phyloP scores from a whole-genome alignment of 768 basidiomycete genomes.

The Termitomyces sp. region DNA sequence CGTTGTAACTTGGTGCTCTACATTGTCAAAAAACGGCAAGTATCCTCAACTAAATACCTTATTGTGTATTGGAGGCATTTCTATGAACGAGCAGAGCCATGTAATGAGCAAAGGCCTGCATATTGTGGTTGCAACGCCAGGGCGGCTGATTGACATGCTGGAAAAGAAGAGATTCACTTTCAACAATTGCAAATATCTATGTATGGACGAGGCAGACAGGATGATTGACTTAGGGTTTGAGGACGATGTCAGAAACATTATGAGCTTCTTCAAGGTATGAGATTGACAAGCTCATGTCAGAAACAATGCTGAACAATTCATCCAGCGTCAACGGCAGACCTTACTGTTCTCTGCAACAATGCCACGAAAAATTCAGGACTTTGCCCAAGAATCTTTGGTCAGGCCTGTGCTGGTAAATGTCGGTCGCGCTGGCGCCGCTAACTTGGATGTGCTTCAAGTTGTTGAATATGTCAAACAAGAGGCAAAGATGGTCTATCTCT shows the following conservation, averaged over 20 bases:
- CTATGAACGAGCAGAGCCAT: conserved; percentile 96
- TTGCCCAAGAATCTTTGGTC: conserved; percentile 95
- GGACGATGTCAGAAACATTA: conserved; percentile 97
- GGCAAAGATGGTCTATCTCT: conserved; percentile 98
- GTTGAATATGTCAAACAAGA: conserved; percentile 99
- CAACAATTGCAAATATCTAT: conserved; percentile 91
- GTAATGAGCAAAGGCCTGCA: conserved; percentile 89
- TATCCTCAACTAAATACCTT: conserved; percentile 88
- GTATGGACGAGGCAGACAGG: conserved; percentile 98
- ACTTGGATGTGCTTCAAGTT: conserved; percentile 92
- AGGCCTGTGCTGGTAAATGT: conserved; percentile 95
- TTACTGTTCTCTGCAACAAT: conserved; percentile 98
- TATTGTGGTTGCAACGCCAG: conserved; percentile 95
- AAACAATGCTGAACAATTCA: conserved; percentile 1
- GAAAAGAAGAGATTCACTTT: conserved; percentile 93
- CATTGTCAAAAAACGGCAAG: conserved; percentile 71
- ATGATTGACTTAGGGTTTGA: conserved; percentile 99
- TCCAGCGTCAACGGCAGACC: conserved; percentile 93
- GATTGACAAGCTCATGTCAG: background rate
- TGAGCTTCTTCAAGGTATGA: conserved; percentile 95
- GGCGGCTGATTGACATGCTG: conserved; percentile 95
- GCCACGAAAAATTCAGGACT: conserved; percentile 98
- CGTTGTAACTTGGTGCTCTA: conserved; percentile 78
- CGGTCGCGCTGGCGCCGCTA: conserved; percentile 96
- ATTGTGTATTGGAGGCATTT: conserved; percentile 96